Conservation (phyloP, 2,329 filamentous ascomycete genomes). For the Domatiomyces globalis region DNA sequence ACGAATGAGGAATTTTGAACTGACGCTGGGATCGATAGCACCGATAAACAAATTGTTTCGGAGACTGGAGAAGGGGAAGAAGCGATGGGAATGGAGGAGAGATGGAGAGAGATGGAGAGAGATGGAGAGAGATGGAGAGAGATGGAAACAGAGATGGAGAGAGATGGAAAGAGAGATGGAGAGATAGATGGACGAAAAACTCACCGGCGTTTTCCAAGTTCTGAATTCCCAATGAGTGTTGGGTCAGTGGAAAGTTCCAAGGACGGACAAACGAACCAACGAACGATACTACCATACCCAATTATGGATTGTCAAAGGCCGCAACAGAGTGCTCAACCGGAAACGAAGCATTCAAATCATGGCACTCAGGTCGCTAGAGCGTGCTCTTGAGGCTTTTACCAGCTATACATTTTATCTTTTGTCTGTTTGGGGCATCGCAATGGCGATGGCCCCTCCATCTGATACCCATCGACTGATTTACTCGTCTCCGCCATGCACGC, state of each 20-base stretch:
- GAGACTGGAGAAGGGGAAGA: not conserved
- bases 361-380: not conserved
- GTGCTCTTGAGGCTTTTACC: not conserved
- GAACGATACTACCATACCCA: not conserved
- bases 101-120: not conserved
- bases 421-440: not conserved
- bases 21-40: not conserved
- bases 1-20: not conserved
- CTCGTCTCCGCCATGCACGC: conserved; percentile 17
- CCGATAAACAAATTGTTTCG: not conserved
- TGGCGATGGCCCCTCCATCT: not conserved
- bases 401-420: not conserved
- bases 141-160: not conserved
- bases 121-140: not conserved
- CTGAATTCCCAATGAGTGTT: not conserved
- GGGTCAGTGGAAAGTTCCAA: not conserved
- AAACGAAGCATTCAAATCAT: not conserved
- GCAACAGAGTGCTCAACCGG: not conserved
- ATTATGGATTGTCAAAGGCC: not conserved
- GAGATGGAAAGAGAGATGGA: not conserved
- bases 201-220: not conserved
- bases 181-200: not conserved
- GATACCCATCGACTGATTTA: not conserved
- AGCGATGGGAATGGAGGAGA: not conserved
- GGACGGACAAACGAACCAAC: not conserved